These are phyloP conservation scores for Melampsora americana DNA, from an alignment of 1,284 basidiomycete genomes.

Conservation along the genomic window DNA sequence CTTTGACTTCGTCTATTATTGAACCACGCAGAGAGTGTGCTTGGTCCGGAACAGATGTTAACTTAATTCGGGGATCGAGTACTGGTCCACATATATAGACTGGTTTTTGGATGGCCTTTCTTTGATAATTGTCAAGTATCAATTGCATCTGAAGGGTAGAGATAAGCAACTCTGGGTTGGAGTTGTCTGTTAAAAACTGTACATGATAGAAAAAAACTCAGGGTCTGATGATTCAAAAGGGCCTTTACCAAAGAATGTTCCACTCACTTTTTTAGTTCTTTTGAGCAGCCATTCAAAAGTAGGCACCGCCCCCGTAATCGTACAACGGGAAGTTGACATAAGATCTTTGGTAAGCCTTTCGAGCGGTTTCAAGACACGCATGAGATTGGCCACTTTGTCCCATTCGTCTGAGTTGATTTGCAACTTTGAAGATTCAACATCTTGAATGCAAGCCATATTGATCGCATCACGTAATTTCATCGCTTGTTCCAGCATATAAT, in stretches of 20 bases:
- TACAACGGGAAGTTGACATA: not conserved
- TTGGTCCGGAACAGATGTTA: slow-evolving; percentile 2
- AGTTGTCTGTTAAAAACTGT: not conserved
- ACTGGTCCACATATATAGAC: slow-evolving; percentile 2
- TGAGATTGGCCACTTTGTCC: not conserved
- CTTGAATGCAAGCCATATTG: not conserved
- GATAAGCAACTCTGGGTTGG: not conserved
- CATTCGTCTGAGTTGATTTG: not conserved
- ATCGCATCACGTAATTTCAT: not conserved
- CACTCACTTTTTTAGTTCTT: slow-evolving; percentile 5
- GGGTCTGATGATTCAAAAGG: not conserved
- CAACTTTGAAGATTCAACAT: not conserved
- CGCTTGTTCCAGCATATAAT: not conserved
- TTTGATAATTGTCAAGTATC: slow-evolving; percentile 5
- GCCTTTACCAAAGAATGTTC: not conserved
- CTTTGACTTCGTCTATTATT: not conserved
- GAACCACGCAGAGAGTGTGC: not conserved
- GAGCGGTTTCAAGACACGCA: not conserved
- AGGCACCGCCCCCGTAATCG: not conserved
- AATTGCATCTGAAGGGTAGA: slow-evolving; percentile 5
- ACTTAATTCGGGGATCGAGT: not conserved
- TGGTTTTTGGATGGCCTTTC: not conserved
- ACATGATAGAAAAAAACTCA: not conserved
- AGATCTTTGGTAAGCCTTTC: slow-evolving; percentile 10
- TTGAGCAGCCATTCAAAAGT: not conserved